Evolutionary conservation across 1,139 yeast genomes (phyloP), one percentile per base, ranked within the genome.

Genomic region (Scheffersomyces lignicola): DNA sequence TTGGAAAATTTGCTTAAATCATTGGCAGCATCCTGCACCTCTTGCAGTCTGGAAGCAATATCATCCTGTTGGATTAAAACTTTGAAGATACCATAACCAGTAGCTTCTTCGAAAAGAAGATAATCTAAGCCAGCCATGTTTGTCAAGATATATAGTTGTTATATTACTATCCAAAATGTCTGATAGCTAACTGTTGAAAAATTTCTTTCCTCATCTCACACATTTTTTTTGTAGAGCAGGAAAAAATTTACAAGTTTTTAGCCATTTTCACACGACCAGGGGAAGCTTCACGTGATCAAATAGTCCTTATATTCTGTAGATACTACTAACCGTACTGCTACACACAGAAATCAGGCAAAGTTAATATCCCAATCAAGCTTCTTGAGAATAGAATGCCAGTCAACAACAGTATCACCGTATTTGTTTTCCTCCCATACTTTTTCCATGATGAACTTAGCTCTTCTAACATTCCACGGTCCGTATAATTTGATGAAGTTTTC

Each of bases 31-130:
- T 82, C 83, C 71, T 92, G 97, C 28, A 94, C 98, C 67, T 94
- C 98, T 63, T 84, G 82, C 68, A 86, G 75, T 62, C 94, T 81
- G 32, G 95, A 78, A 36, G 97, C 95, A 49, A 92, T 80, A 59
- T 87, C 92, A 69, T 94, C 98, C 57, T 92, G 96, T 69, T 89
- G 96, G 50, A 88, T 74, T 53, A 83, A 79, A 43, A 92, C 97
- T 68, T 92, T 87, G 80, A 90, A 92, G 57, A 92, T 77, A 51
- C 96, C 97, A 65, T 92, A 92, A 49, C 99, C 99, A 38, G 98
- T 89, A 43, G 98, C 96, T 75, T 92, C 97, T 76, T 92, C 99
- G 64, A 85, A 92, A 59, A 92, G 84, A 65, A 92, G 81, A 70
- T 81, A 92, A 68, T 92, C 96, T 65, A 89, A 78, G 55, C 83